phyloP scores from a whole-genome alignment of 495 filamentous ascomycete genomes.

The Neurospora discreta region DNA sequence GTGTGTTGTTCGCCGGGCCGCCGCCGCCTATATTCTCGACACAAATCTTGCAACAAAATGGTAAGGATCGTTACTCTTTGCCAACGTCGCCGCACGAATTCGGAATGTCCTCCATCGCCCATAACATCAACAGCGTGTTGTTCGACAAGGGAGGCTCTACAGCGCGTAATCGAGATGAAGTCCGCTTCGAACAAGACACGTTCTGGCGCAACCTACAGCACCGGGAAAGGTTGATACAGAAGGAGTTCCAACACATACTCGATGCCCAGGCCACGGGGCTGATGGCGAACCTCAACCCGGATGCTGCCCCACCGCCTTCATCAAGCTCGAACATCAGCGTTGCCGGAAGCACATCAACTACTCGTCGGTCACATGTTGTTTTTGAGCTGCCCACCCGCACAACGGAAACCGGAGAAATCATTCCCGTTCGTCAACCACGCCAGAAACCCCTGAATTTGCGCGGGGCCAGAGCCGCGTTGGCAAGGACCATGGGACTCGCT shows the following conservation, averaged over 20 bases:
- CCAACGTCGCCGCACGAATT: neutral
- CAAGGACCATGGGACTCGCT: slow-evolving; percentile 59
- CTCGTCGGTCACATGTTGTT: slow-evolving; percentile 16
- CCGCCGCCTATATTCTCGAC: slow-evolving; percentile 24
- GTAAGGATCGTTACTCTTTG: slow-evolving; percentile 11
- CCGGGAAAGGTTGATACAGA: slow-evolving; percentile 55
- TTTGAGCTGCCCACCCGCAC: slow-evolving; percentile 15
- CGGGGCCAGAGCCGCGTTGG: slow-evolving; percentile 59
- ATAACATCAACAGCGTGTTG: slow-evolving; percentile 21
- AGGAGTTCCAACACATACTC: slow-evolving; percentile 65
- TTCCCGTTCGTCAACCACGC: slow-evolving; percentile 54
- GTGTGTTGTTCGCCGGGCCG: slow-evolving; percentile 20
- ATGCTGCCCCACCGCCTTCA: neutral
- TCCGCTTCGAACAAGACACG: slow-evolving; percentile 19
- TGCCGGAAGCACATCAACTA: slow-evolving; percentile 29
- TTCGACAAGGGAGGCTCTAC: slow-evolving; percentile 15
- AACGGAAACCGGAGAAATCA: slow-evolving; percentile 26
- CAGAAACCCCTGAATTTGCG: slow-evolving; percentile 46
- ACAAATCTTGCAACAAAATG: slow-evolving; percentile 19
- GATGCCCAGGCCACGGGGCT: slow-evolving; percentile 79
- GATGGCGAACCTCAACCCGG: slow-evolving; percentile 19
- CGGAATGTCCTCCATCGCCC: slow-evolving; percentile 9
- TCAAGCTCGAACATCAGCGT: slow-evolving; percentile 13
- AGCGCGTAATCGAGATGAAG: slow-evolving; percentile 2
- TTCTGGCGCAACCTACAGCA: slow-evolving; percentile 25